Conservation (phyloP, 148 eudicot genomes). For the Rhododendron griersonianum region DNA sequence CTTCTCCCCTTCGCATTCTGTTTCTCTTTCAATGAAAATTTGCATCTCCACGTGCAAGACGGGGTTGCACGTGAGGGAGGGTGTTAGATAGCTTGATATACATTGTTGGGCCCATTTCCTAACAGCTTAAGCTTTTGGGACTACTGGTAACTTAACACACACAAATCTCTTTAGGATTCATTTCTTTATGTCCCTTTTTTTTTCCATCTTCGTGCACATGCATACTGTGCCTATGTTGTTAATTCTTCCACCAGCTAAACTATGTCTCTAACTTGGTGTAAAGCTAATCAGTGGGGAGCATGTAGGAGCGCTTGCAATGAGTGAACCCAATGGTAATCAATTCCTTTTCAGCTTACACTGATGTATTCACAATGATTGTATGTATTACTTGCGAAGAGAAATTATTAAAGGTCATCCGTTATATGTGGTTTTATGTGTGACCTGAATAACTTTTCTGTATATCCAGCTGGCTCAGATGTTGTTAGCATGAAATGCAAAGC, state of each 20-base stretch:
- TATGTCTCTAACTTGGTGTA: constrained; percentile 19
- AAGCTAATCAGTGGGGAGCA: constrained; percentile 98
- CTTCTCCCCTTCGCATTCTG: too few relatives aligned
- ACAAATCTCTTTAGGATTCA: background rate
- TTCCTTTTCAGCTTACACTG: background rate
- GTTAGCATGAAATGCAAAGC: constrained; percentile 99
- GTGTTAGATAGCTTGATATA: too few relatives aligned
- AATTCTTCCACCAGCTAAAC: constrained; percentile 11
- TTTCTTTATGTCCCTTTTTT: background rate
- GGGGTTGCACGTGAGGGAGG: too few relatives aligned
- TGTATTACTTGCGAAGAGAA: background rate
- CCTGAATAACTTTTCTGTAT: constrained; percentile 14
- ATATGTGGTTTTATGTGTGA: constrained; percentile 1
- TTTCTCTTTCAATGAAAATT: too few relatives aligned
- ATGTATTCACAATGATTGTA: background rate
- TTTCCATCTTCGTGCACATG: background rate
- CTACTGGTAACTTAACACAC: too few relatives aligned
- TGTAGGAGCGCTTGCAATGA: constrained; percentile 99
- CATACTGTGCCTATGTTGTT: background rate
- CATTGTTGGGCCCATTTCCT: too few relatives aligned
- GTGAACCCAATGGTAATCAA: constrained; percentile 90
- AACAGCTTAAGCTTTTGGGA: too few relatives aligned
- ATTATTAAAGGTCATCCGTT: background rate
- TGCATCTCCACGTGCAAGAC: too few relatives aligned
- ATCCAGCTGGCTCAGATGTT: constrained; percentile 97